phyloP scores from a whole-genome alignment of 2,329 filamentous ascomycete genomes.

The Thelonectria rubi region DNA sequence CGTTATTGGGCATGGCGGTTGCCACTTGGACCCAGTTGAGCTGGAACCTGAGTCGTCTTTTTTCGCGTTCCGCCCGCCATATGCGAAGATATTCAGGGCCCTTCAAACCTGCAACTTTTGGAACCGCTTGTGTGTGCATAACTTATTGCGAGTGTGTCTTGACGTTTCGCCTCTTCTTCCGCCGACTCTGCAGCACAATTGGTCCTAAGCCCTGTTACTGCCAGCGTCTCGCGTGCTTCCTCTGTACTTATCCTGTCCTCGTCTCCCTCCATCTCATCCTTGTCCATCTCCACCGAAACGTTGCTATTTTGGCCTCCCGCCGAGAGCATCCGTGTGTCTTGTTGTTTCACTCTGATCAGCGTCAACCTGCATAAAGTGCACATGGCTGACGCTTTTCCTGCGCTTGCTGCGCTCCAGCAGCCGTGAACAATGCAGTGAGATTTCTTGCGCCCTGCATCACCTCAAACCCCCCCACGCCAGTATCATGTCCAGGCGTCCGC shows the following conservation, averaged over 20 bases:
- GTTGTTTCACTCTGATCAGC: background rate
- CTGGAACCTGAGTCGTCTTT: constrained; percentile 1
- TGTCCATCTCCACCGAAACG: too few species aligned
- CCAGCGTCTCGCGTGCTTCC: too few species aligned
- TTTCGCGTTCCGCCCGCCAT: constrained; percentile 14
- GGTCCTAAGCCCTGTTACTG: too few species aligned
- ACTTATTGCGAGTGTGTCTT: too few species aligned
- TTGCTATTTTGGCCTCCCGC: too few species aligned
- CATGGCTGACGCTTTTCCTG: background rate
- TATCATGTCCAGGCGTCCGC: background rate
- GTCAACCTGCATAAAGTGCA: background rate
- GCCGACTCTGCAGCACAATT: too few species aligned
- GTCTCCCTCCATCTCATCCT: too few species aligned
- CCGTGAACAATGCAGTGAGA: background rate
- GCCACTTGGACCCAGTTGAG: constrained; percentile 13
- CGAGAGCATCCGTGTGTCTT: too few species aligned
- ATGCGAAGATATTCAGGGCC: constrained; percentile 3
- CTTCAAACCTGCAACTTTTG: background rate
- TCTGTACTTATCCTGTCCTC: too few species aligned
- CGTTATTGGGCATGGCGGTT: constrained; percentile 14
- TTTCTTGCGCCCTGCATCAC: background rate
- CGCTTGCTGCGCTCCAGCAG: background rate
- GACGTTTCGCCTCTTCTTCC: too few species aligned
- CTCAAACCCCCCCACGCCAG: background rate
- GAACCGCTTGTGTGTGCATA: too few species aligned